phyloP scores from a whole-genome alignment of 345 rosid genomes.

The Mangifera indica region DNA sequence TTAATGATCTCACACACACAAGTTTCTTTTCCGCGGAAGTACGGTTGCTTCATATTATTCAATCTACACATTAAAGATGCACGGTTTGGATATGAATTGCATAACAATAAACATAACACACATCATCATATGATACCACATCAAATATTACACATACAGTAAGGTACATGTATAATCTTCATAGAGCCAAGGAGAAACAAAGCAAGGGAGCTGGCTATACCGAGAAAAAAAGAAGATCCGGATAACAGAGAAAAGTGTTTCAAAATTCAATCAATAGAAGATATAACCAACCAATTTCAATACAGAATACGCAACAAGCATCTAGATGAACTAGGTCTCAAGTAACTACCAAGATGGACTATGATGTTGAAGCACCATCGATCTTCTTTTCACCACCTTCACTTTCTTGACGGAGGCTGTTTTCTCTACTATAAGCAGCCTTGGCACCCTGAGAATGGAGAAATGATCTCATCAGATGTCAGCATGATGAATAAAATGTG shows the following conservation, averaged over 20 bases:
- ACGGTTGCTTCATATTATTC: no score
- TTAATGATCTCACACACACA: neutral
- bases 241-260: neutral
- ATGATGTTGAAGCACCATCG: conserved; percentile 25
- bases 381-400: conserved; percentile 9
- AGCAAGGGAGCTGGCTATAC: neutral
- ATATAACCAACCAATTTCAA: conserved; percentile 9
- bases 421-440: conserved; percentile 65
- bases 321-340: neutral
- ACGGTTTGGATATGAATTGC: neutral
- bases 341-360: neutral
- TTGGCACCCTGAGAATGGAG: conserved; percentile 68
- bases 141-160: neutral
- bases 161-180: conserved; percentile 2
- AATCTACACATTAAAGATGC: neutral
- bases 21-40: neutral
- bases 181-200: conserved; percentile 7
- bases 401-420: conserved; percentile 71
- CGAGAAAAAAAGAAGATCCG: neutral
- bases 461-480: neutral
- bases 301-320: neutral
- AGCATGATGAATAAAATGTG: neutral
- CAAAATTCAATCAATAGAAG: neutral
- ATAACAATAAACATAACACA: neutral
- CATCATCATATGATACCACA: neutral